These are phyloP conservation scores for Morella rubra DNA, from an alignment of 306 rosid genomes.

Conservation along the genomic window DNA sequence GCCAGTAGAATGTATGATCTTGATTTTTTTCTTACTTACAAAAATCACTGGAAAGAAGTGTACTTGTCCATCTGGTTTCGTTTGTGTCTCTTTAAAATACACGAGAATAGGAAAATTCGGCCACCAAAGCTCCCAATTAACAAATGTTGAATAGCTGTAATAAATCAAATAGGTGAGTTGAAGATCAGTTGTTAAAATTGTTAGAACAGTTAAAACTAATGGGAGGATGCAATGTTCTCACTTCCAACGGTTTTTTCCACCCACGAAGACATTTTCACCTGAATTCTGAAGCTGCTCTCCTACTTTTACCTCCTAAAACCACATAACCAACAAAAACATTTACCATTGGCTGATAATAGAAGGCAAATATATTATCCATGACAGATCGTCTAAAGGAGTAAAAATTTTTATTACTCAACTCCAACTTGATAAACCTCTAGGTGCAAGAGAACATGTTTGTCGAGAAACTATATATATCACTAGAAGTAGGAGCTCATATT, in stretches of 20 bases:
- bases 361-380: background rate
- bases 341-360: conserved; percentile 8
- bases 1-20: conserved; percentile 15
- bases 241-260: conserved; percentile 98
- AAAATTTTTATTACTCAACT: background rate
- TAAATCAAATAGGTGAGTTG: conserved; percentile 28
- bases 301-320: conserved; percentile 77
- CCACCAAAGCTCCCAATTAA: conserved; percentile 99
- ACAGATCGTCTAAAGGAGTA: background rate
- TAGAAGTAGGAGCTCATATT: background rate
- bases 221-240: conserved; percentile 37
- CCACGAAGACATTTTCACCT: conserved; percentile 90
- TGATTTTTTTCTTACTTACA: conserved; percentile 48
- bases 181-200: conserved; percentile 12
- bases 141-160: conserved; percentile 79
- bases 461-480: background rate
- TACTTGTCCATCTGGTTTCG: conserved; percentile 93
- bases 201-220: background rate
- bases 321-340: conserved; percentile 10
- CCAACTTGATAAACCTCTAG: background rate
- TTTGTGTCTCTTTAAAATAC: conserved; percentile 90
- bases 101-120: conserved; percentile 89
- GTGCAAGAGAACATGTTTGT: background rate
- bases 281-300: conserved; percentile 86
- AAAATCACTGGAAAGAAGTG: conserved; percentile 94